These are phyloP conservation scores for Phytophthora pseudosyringae DNA, from an alignment of 352 stramenopile species.

Conservation along the genomic window DNA sequence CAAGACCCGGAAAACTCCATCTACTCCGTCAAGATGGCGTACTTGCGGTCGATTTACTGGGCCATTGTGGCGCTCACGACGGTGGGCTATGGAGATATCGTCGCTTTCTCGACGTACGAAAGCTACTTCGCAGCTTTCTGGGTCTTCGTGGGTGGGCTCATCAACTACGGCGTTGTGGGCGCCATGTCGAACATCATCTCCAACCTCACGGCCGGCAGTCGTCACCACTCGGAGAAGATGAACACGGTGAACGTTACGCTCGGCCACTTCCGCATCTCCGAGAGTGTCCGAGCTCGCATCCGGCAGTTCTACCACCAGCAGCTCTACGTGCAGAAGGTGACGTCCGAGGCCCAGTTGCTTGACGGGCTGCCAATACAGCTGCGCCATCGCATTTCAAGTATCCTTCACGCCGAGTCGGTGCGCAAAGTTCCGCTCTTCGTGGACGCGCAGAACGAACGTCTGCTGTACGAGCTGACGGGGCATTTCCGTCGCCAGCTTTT, in stretches of 20 bases:
- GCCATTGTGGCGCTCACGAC: conserved; percentile 75
- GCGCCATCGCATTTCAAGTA: conserved; percentile 71
- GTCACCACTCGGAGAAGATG: conserved; percentile 72
- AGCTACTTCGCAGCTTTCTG: conserved; percentile 72
- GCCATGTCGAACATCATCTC: conserved; percentile 85
- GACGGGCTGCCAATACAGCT: conserved; percentile 61
- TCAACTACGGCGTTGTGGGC: conserved; percentile 81
- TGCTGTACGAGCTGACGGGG: conserved; percentile 73
- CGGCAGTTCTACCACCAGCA: conserved; percentile 83
- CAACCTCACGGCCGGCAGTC: conserved; percentile 63
- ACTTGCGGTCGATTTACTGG: conserved; percentile 80
- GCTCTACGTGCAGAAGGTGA: conserved; percentile 74
- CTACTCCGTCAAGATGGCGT: conserved; percentile 69
- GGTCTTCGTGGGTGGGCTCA: conserved; percentile 71
- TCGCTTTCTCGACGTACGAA: conserved; percentile 75
- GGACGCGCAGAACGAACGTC: conserved; percentile 54
- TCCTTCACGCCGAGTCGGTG: conserved; percentile 74
- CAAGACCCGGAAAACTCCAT: conserved; percentile 34
- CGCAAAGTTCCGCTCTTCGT: conserved; percentile 67
- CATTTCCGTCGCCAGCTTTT: conserved; percentile 71
- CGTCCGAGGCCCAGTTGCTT: conserved; percentile 68
- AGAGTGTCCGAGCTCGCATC: conserved; percentile 62
- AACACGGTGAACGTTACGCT: conserved; percentile 73
- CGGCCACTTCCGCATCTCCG: conserved; percentile 64
- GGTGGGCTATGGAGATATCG: conserved; percentile 81